Conservation (phyloP, 805 yeast species). For the Blastobotrys peoriensis region DNA sequence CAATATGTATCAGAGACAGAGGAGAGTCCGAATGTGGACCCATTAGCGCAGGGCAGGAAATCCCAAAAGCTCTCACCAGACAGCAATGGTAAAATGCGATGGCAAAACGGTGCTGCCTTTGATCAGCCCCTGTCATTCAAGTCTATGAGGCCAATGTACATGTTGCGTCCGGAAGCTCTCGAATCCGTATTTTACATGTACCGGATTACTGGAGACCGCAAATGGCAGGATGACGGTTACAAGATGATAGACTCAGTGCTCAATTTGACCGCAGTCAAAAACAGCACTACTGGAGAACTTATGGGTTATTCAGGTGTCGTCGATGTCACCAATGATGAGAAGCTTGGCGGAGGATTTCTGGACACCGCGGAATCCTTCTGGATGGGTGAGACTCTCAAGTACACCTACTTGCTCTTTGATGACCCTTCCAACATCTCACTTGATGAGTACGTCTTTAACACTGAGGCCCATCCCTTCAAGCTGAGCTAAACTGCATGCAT, state of each 20-base stretch:
- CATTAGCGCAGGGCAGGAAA: background rate
- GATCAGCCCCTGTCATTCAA: conserved; percentile 20
- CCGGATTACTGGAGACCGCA: conserved; percentile 52
- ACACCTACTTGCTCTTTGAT: conserved; percentile 66
- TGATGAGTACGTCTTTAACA: conserved; percentile 52
- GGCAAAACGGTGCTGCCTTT: conserved; percentile 21
- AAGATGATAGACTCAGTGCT: conserved; percentile 36
- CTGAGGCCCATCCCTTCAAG: conserved; percentile 56
- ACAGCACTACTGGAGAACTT: conserved; percentile 26
- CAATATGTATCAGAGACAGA: conserved; percentile 9
- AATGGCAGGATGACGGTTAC: conserved; percentile 54
- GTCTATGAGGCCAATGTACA: conserved; percentile 31
- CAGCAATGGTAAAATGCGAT: conserved; percentile 18
- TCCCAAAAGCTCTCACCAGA: conserved; percentile 7
- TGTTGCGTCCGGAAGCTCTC: conserved; percentile 56
- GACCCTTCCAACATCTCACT: conserved; percentile 37
- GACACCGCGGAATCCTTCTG: conserved; percentile 60
- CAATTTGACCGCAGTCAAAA: conserved; percentile 20
- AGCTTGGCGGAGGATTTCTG: conserved; percentile 45
- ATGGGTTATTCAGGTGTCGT: conserved; percentile 35
- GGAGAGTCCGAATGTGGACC: background rate
- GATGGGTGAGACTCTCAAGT: conserved; percentile 90
- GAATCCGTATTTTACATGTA: conserved; percentile 56
- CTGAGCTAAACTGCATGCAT: background rate
- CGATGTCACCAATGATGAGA: conserved; percentile 35